A percentile compares a stretch with the other conserved stretches of the same genome.
phyloP scores from a whole-genome alignment of 2,329 filamentous ascomycete species.

The Tolypocladium tundrense region DNA sequence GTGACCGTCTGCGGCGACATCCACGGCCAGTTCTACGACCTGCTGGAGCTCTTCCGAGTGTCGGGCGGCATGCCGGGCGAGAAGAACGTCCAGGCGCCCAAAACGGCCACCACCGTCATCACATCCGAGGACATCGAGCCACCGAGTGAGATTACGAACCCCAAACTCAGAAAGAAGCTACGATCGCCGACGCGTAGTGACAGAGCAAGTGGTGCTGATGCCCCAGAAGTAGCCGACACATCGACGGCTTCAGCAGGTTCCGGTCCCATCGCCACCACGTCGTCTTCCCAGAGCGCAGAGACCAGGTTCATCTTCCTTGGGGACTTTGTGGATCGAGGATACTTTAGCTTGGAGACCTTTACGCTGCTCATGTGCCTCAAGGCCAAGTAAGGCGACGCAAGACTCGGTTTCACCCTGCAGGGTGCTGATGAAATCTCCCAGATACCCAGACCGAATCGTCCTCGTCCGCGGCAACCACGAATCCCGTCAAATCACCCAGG shows the following conservation, averaged over 20 bases:
- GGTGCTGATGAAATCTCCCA: slow-evolving; percentile 23
- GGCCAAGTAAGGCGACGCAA: slow-evolving; percentile 37
- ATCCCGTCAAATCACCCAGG: slow-evolving; percentile 93
- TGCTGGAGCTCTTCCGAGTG: slow-evolving; percentile 92
- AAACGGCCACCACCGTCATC: slow-evolving; percentile 63
- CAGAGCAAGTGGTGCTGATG: slow-evolving; percentile 41
- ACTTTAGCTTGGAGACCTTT: slow-evolving; percentile 97
- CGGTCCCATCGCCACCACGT: slow-evolving; percentile 21
- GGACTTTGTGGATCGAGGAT: slow-evolving; percentile 94
- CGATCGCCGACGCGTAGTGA: slow-evolving; percentile 30
- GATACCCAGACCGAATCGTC: slow-evolving; percentile 91
- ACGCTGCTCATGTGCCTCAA: slow-evolving; percentile 95
- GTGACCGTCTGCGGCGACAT: slow-evolving; percentile 98
- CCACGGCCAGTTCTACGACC: slow-evolving; percentile 96
- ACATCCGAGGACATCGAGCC: slow-evolving; percentile 89
- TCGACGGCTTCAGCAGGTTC: slow-evolving; percentile 12
- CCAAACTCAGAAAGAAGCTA: slow-evolving; percentile 79
- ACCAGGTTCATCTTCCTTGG: slow-evolving; percentile 56
- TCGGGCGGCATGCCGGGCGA: slow-evolving; percentile 94
- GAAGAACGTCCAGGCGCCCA: slow-evolving; percentile 55
- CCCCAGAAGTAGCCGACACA: slow-evolving; percentile 32
- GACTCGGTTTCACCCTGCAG: background rate
- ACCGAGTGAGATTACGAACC: slow-evolving; percentile 77
- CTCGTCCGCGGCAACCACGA: slow-evolving; percentile 97
- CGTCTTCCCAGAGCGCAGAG: slow-evolving; percentile 36